Evolutionary conservation across 306 rosid genomes (phyloP).

Genomic region (Luffa aegyptiaca): DNA sequence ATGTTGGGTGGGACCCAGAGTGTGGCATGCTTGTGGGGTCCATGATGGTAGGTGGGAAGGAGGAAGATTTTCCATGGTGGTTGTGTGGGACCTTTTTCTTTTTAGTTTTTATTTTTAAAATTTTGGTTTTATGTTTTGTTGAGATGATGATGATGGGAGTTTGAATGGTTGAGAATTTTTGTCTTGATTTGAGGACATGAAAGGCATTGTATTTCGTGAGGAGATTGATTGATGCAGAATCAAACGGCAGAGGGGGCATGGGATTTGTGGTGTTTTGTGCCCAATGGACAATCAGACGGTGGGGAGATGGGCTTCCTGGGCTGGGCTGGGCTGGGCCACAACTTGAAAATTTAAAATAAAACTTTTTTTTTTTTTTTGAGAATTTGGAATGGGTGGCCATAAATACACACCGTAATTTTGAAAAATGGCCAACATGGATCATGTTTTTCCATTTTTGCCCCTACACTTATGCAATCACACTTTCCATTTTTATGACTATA

Average conservation of each 20-base stretch:
- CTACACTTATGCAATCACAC: too few species aligned
- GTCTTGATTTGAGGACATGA: constrained; percentile 12
- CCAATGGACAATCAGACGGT: neutral
- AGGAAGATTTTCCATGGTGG: constrained; percentile 30
- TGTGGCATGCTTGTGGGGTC: constrained; percentile 51
- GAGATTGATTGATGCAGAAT: constrained; percentile 10
- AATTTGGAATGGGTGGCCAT: too few species aligned
- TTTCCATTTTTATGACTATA: too few species aligned
- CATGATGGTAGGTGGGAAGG: constrained; percentile 11
- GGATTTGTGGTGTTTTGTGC: neutral
- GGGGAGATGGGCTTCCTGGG: neutral
- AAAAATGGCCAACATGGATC: too few species aligned
- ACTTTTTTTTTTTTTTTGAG: too few species aligned
- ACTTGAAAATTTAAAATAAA: neutral
- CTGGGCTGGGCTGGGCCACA: neutral
- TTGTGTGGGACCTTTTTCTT: constrained; percentile 30
- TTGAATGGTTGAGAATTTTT: constrained; percentile 26
- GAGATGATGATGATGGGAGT: constrained; percentile 19
- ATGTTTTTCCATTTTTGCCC: too few species aligned
- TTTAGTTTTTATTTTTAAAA: neutral
- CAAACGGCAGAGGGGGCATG: constrained; percentile 14
- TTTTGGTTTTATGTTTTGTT: neutral
- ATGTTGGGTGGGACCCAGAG: constrained; percentile 29
- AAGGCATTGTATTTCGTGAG: constrained; percentile 14
- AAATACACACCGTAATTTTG: too few species aligned